Evolutionary conservation across 805 yeast genomes (phyloP).

Genomic region (Lipomyces sp.): DNA sequence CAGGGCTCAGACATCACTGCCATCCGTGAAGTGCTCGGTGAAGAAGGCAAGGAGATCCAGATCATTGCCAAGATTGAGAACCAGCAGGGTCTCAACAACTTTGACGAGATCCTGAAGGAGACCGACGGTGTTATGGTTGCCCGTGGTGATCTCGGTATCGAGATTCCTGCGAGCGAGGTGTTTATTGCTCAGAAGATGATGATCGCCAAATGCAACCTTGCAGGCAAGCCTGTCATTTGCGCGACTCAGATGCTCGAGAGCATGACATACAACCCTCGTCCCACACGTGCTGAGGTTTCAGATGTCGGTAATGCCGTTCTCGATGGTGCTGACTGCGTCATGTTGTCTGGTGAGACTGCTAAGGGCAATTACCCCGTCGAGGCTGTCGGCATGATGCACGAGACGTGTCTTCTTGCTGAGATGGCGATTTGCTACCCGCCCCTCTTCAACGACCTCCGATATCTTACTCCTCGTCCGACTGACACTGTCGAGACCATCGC

Average conservation of each 20-base stretch:
- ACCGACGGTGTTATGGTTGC: constrained; percentile 99
- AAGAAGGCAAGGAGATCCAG: constrained; percentile 94
- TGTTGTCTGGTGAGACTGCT: constrained; percentile 99
- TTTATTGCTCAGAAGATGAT: constrained; percentile 98
- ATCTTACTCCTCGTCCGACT: constrained; percentile 84
- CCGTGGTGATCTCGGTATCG: constrained; percentile 99
- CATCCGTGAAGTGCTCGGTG: constrained; percentile 94
- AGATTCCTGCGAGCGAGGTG: constrained; percentile 98
- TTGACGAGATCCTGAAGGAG: constrained; percentile 89
- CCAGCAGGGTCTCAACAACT: constrained; percentile 99
- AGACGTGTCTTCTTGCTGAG: constrained; percentile 95
- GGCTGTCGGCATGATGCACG: constrained; percentile 99
- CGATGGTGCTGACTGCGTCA: constrained; percentile 99
- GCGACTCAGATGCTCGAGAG: constrained; percentile 99
- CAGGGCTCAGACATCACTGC: constrained; percentile 85
- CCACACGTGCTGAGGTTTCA: constrained; percentile 99
- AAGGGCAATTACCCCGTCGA: constrained; percentile 98
- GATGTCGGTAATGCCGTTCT: constrained; percentile 99
- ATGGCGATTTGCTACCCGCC: constrained; percentile 88
- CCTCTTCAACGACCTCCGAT: constrained; percentile 84
- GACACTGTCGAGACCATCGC: constrained; percentile 96
- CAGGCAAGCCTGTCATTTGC: constrained; percentile 99
- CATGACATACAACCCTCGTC: constrained; percentile 99
- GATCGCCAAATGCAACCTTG: constrained; percentile 98
- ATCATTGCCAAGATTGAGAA: constrained; percentile 97